These are phyloP conservation scores for Wallacemonas sp. DNA, from an alignment of 208 protist species.

Conservation along the genomic window DNA sequence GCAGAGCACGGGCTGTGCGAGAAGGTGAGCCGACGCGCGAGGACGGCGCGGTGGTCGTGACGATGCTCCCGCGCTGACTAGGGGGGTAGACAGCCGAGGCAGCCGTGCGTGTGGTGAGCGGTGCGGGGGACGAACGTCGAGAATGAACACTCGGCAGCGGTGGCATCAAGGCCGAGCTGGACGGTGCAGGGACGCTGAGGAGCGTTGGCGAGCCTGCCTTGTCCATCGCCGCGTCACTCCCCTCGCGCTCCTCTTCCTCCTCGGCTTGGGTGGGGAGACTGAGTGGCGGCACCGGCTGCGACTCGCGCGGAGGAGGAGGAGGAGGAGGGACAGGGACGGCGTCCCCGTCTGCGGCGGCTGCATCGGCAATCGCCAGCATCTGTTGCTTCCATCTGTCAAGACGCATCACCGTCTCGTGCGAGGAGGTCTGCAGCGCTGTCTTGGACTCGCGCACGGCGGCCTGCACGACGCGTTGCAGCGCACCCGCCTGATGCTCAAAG, in stretches of 20 bases:
- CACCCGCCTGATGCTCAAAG: constrained; percentile 64
- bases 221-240: background rate
- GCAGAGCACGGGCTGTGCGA: background rate
- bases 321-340: too few species aligned
- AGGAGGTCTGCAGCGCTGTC: constrained; percentile 29
- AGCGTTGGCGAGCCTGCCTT: constrained; percentile 1
- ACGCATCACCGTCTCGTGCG: constrained; percentile 28
- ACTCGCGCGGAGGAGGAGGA: too few species aligned
- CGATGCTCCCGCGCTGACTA: constrained; percentile 11
- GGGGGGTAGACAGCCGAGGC: background rate
- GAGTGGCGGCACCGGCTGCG: too few species aligned
- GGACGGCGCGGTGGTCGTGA: background rate
- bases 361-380: constrained; percentile 32
- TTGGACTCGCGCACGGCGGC: constrained; percentile 44
- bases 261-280: background rate
- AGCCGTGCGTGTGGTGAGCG: background rate
- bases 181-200: background rate
- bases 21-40: background rate
- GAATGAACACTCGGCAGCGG: background rate
- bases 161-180: background rate
- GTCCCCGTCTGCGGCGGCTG: too few species aligned
- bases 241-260: background rate
- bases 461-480: constrained; percentile 64
- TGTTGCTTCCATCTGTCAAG: constrained; percentile 55
- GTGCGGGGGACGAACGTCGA: constrained; percentile 4